Evolutionary conservation across 1,139 yeast species (phyloP).

Genomic region (Hansenula sp.): DNA sequence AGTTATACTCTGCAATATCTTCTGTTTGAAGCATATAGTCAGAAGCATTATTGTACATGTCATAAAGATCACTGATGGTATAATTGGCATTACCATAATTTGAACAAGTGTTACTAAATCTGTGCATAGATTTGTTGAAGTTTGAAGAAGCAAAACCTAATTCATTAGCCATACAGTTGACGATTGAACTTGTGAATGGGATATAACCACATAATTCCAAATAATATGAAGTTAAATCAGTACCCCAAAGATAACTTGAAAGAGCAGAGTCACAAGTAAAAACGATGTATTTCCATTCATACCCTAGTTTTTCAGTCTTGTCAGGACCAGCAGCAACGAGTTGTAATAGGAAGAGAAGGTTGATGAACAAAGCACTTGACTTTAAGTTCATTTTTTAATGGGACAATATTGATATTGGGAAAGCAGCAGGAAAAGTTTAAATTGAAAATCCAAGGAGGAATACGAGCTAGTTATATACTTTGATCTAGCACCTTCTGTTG

Average conservation of each 20-base stretch:
- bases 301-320: background rate
- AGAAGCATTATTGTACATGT: conserved; percentile 34
- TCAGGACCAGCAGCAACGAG: background rate
- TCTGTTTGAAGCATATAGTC: conserved; percentile 44
- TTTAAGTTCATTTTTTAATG: conserved; percentile 1
- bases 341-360: background rate
- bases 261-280: background rate
- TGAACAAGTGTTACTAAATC: background rate
- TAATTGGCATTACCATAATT: background rate
- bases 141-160: background rate
- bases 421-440: too few relatives aligned
- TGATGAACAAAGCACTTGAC: background rate
- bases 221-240: conserved; percentile 1
- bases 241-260: background rate
- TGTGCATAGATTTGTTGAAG: background rate
- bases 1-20: conserved; percentile 80
- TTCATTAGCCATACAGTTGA: conserved; percentile 1
- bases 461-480: too few relatives aligned
- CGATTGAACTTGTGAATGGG: background rate
- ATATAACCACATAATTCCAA: background rate
- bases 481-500: too few relatives aligned
- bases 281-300: background rate
- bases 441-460: too few relatives aligned
- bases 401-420: too few relatives aligned
- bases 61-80: conserved; percentile 26